Conservation (phyloP, 1,284 basidiomycete genomes). For the Trametes sp. region DNA sequence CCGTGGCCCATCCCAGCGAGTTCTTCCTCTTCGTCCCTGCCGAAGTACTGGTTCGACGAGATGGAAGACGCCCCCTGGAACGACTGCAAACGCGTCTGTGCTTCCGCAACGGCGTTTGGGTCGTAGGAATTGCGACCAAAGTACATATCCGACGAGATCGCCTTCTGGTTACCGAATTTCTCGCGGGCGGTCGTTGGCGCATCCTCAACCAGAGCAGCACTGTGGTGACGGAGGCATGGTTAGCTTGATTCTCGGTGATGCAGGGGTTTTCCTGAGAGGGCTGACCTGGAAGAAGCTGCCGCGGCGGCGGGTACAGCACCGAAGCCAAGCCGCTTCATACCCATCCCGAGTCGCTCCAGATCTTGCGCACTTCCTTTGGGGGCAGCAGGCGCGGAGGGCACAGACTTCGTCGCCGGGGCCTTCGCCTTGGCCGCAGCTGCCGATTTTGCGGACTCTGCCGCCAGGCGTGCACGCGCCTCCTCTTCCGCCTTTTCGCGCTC, state of each 20-base stretch:
- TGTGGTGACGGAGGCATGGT: not conserved
- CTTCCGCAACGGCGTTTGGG: constrained; percentile 74
- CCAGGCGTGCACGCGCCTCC: constrained; percentile 66
- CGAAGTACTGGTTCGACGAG: constrained; percentile 96
- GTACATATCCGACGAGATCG: constrained; percentile 98
- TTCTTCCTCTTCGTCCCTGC: constrained; percentile 87
- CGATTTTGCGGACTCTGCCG: constrained; percentile 50
- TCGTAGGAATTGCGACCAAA: constrained; percentile 94
- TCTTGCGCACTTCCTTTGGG: constrained; percentile 54
- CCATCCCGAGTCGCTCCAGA: constrained; percentile 76
- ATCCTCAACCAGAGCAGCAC: constrained; percentile 56
- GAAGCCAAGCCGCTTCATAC: constrained; percentile 88
- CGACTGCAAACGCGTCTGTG: constrained; percentile 80
- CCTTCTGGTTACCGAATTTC: constrained; percentile 93
- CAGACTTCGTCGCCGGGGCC: constrained; percentile 39
- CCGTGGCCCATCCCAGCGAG: constrained; percentile 43
- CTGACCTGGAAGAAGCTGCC: constrained; percentile 58
- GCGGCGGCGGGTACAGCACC: constrained; percentile 76
- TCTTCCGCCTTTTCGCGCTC: constrained; percentile 77
- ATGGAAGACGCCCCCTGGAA: constrained; percentile 96
- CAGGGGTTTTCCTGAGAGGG: constrained; percentile 30
- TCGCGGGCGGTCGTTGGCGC: constrained; percentile 85
- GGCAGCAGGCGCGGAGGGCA: constrained; percentile 29
- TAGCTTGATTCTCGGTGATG: constrained; percentile 26
- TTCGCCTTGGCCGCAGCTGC: constrained; percentile 43